phyloP scores from a whole-genome alignment of 2,329 filamentous ascomycete species.

The Hypoxylon sp. region DNA sequence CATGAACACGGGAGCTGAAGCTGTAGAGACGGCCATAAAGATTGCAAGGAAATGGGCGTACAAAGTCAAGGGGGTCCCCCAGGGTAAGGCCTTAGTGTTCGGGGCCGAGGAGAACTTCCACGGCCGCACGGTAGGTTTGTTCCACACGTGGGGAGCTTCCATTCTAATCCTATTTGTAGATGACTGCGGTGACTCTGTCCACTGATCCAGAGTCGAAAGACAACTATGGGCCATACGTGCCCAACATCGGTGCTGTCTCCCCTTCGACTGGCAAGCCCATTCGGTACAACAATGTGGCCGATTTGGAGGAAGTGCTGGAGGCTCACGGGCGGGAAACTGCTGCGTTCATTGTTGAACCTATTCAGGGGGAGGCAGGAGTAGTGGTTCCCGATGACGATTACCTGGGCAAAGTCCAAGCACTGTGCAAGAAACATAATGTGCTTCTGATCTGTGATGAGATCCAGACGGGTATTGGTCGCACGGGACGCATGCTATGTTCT shows the following conservation, averaged over 20 bases:
- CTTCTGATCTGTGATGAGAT: constrained; percentile 98
- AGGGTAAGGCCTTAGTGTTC: constrained; percentile 86
- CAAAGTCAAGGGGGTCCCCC: constrained; percentile 90
- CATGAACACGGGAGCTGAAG: constrained; percentile 98
- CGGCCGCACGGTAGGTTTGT: constrained; percentile 81
- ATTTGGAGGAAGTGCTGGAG: constrained; percentile 83
- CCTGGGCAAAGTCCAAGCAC: constrained; percentile 79
- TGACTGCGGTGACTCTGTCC: constrained; percentile 95
- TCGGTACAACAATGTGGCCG: constrained; percentile 85
- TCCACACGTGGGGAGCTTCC: background rate
- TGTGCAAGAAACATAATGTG: constrained; percentile 96
- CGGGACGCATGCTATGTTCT: constrained; percentile 91
- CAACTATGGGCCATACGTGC: constrained; percentile 97
- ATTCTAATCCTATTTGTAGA: constrained; percentile 62
- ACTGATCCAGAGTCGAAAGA: constrained; percentile 95
- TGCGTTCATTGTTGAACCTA: constrained; percentile 94
- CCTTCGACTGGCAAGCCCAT: constrained; percentile 83
- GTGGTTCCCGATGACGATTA: constrained; percentile 94
- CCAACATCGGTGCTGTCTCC: constrained; percentile 81
- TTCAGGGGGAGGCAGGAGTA: constrained; percentile 97
- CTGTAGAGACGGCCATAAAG: constrained; percentile 96
- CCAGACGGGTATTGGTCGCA: constrained; percentile 96
- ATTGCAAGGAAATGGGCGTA: constrained; percentile 98
- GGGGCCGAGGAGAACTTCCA: constrained; percentile 94
- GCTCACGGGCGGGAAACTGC: constrained; percentile 86